Percentiles rank a stretch among this genome's conserved stretches.
Evolutionary conservation across 2,329 filamentous ascomycete genomes (phyloP).

Genomic region (Acrocalymma vagum): DNA sequence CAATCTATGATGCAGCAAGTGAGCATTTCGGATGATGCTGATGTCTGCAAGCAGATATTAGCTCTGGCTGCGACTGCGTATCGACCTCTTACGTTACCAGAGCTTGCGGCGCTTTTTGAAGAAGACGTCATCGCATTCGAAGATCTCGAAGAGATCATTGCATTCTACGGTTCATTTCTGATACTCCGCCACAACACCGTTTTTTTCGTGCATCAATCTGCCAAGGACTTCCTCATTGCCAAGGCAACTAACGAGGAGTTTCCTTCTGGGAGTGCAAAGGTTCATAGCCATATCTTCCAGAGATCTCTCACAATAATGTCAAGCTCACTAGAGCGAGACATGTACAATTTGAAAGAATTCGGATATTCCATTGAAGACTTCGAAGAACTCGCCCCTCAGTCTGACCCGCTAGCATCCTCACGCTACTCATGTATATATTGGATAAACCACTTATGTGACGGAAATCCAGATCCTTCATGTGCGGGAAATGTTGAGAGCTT

Average conservation of each 20-base stretch:
- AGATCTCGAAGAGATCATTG: slow-evolving; percentile 33
- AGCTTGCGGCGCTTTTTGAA: slow-evolving; percentile 37
- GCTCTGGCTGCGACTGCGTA: slow-evolving; percentile 35
- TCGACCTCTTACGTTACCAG: slow-evolving; percentile 46
- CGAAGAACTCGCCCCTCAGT: slow-evolving; percentile 20
- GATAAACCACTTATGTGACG: slow-evolving; percentile 37
- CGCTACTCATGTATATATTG: slow-evolving; percentile 41
- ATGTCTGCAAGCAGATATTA: slow-evolving; percentile 48
- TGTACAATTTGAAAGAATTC: too few relatives aligned
- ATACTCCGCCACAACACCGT: slow-evolving; percentile 31
- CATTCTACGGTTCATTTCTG: slow-evolving; percentile 52
- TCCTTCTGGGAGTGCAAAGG: not conserved
- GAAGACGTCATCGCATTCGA: slow-evolving; percentile 10
- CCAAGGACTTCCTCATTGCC: not conserved
- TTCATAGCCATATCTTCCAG: not conserved
- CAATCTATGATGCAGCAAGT: slow-evolving; percentile 48
- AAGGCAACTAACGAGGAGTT: not conserved
- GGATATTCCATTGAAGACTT: slow-evolving; percentile 23
- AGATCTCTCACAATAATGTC: slow-evolving; percentile 5
- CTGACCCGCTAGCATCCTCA: slow-evolving; percentile 28
- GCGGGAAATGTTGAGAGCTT: too few relatives aligned
- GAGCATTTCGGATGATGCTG: slow-evolving; percentile 26
- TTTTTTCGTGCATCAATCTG: too few relatives aligned
- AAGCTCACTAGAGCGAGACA: not conserved
- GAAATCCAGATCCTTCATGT: too few relatives aligned